A percentile compares a stretch with the other conserved stretches of the same genome.
Evolutionary conservation across 306 rosid genomes (phyloP).

Genomic region (Hippophae gyantsensis): DNA sequence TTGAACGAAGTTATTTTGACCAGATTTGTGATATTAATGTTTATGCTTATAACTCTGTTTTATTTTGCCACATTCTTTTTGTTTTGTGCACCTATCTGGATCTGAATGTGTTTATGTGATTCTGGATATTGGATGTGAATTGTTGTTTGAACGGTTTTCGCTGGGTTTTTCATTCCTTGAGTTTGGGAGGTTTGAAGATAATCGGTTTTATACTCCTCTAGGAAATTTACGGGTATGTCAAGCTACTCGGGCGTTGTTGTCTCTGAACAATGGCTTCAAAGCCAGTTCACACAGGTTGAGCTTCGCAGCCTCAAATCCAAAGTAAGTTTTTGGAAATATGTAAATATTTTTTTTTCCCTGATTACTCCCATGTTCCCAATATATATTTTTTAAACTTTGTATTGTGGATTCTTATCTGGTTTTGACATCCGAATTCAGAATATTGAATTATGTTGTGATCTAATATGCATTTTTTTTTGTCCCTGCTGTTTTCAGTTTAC

Average conservation of each 20-base stretch:
- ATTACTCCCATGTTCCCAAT: neutral
- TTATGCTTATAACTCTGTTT: too few relatives aligned
- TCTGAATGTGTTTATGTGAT: conserved; percentile 15
- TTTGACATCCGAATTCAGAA: conserved; percentile 1
- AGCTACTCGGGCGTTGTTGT: conserved; percentile 71
- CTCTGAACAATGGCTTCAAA: conserved; percentile 86
- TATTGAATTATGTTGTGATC: neutral
- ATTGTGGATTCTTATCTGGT: conserved; percentile 7
- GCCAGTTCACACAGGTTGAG: conserved; percentile 93
- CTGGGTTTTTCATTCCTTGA: conserved; percentile 5
- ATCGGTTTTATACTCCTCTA: conserved; percentile 8
- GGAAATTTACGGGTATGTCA: conserved; percentile 48
- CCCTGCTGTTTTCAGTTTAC: conserved; percentile 38
- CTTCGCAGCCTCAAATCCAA: conserved; percentile 75
- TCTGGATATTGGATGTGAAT: conserved; percentile 18
- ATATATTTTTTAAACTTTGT: neutral
- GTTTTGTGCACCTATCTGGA: conserved; percentile 11
- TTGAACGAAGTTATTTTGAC: too few relatives aligned
- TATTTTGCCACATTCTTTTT: too few relatives aligned
- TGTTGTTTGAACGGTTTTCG: conserved; percentile 7
- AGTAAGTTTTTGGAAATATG: conserved; percentile 28
- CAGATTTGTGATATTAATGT: too few relatives aligned
- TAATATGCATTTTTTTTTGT: conserved; percentile 6
- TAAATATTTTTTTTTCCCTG: neutral
- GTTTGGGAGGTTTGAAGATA: conserved; percentile 12